Percentiles rank a stretch among this genome's conserved stretches.
phyloP scores from a whole-genome alignment of 352 stramenopile species.

The Pythium grandisporangium region DNA sequence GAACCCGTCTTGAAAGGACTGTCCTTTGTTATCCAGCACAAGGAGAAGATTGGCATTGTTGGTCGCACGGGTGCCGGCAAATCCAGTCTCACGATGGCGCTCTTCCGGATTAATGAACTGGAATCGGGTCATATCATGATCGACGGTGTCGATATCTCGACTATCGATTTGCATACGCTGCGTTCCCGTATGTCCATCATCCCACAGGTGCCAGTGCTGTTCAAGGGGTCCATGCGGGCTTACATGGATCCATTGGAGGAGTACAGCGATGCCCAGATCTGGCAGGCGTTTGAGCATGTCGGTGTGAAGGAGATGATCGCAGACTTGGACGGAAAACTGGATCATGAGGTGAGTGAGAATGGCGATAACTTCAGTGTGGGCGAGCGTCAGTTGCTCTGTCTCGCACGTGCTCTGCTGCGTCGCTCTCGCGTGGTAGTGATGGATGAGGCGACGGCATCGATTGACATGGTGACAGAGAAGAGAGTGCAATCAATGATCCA shows the following conservation, averaged over 20 bases:
- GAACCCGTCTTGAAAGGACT: too few relatives aligned
- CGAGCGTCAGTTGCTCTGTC: slow-evolving; percentile 89
- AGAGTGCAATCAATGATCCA: slow-evolving; percentile 69
- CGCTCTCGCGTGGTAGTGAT: slow-evolving; percentile 86
- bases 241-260: slow-evolving; percentile 85
- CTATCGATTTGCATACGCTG: slow-evolving; percentile 9
- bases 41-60: too few relatives aligned
- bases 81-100: slow-evolving; percentile 52
- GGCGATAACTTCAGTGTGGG: slow-evolving; percentile 90
- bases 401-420: too few relatives aligned
- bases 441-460: too few relatives aligned
- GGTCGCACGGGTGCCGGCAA: slow-evolving; percentile 85
- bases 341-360: slow-evolving; percentile 54
- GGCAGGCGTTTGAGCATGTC: slow-evolving; percentile 54
- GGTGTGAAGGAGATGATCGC: slow-evolving; percentile 33
- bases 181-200: slow-evolving; percentile 20
- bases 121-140: slow-evolving; percentile 25
- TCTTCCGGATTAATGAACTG: slow-evolving; percentile 82
- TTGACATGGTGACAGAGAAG: too few relatives aligned
- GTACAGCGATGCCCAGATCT: slow-evolving; percentile 60
- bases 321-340: slow-evolving; percentile 10
- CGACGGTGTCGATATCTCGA: slow-evolving; percentile 18
- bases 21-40: too few relatives aligned
- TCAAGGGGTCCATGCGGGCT: slow-evolving; percentile 68
- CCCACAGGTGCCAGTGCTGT: slow-evolving; percentile 72